Evolutionary conservation across 441 rosid species (phyloP).

Genomic region (Raphanus hybrid): DNA sequence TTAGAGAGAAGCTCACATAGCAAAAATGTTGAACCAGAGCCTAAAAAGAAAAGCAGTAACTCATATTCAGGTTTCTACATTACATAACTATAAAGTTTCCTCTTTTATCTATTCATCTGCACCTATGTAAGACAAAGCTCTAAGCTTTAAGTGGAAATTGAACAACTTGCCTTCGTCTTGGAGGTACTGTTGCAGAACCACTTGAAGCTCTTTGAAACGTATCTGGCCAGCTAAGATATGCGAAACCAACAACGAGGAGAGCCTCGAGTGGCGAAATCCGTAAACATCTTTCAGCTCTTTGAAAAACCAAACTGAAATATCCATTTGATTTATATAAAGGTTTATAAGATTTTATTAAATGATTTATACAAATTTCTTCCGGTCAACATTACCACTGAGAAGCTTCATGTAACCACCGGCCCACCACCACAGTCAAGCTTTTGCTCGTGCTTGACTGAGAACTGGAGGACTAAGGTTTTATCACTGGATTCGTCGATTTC

Average conservation of each 20-base stretch:
- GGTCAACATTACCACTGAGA: too few species aligned
- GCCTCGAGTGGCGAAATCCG: too few species aligned
- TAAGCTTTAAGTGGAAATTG: too few species aligned
- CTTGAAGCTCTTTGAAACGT: conserved; percentile 56
- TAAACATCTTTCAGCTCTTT: too few species aligned
- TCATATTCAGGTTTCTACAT: conserved; percentile 41
- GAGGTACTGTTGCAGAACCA: conserved; percentile 52
- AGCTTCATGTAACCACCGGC: too few species aligned
- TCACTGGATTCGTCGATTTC: too few species aligned
- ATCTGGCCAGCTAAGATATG: conserved; percentile 57
- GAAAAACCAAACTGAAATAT: too few species aligned
- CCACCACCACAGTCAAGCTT: conserved; percentile 99
- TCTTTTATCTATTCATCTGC: too few species aligned
- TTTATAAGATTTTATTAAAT: neutral
- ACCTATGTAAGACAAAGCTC: too few species aligned
- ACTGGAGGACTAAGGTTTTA: conserved; percentile 80
- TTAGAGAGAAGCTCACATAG: conserved; percentile 59
- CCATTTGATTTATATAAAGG: too few species aligned
- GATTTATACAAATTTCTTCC: too few species aligned
- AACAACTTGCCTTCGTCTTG: conserved; percentile 57
- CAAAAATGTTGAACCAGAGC: conserved; percentile 65
- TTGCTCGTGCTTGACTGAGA: conserved; percentile 93
- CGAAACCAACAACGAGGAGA: conserved; percentile 47
- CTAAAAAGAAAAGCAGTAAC: conserved; percentile 55
- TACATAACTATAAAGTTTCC: conserved; percentile 2